These are phyloP conservation scores for Aspergillus fructus DNA, from an alignment of 2,329 filamentous ascomycete genomes.

Conservation along the genomic window DNA sequence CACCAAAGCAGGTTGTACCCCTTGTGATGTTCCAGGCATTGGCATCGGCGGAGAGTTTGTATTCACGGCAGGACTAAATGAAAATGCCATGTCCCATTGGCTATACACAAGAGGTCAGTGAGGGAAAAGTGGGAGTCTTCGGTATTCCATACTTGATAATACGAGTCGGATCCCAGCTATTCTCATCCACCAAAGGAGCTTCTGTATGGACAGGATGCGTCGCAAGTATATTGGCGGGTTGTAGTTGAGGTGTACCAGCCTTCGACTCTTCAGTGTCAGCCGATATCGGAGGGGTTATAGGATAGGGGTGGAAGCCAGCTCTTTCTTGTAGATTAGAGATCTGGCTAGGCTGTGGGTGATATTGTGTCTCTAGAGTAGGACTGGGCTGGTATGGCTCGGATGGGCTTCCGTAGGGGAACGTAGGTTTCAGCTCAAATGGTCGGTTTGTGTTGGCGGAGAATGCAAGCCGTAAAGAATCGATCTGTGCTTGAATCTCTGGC, in stretches of 20 bases:
- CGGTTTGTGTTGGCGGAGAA: slow-evolving; percentile 84
- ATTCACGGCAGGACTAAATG: slow-evolving; percentile 58
- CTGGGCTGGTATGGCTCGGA: slow-evolving; percentile 62
- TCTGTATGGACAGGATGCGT: slow-evolving; percentile 42
- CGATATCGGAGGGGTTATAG: slow-evolving; percentile 79
- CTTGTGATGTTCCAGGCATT: slow-evolving; percentile 28
- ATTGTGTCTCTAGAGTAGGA: slow-evolving; percentile 54
- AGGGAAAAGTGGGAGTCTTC: neutral
- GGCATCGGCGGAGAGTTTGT: slow-evolving; percentile 44
- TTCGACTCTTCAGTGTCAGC: slow-evolving; percentile 70
- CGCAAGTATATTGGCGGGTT: slow-evolving; percentile 50
- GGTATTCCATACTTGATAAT: slow-evolving; percentile 78
- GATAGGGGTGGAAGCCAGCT: slow-evolving; percentile 59
- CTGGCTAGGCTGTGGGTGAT: slow-evolving; percentile 52
- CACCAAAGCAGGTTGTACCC: slow-evolving; percentile 26
- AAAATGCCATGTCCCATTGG: slow-evolving; percentile 95
- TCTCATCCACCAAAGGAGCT: slow-evolving; percentile 63
- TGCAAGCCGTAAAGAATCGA: slow-evolving; percentile 82
- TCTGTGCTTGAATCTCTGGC: slow-evolving; percentile 85
- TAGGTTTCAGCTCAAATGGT: slow-evolving; percentile 84
- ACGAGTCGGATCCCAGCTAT: slow-evolving; percentile 79
- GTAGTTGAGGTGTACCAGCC: slow-evolving; percentile 73
- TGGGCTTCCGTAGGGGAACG: slow-evolving; percentile 83
- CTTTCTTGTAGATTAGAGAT: slow-evolving; percentile 45
- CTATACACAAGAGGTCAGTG: slow-evolving; percentile 46